phyloP scores from a whole-genome alignment of 371 early-diverging fungal species.

The Rhizopus sp. region DNA sequence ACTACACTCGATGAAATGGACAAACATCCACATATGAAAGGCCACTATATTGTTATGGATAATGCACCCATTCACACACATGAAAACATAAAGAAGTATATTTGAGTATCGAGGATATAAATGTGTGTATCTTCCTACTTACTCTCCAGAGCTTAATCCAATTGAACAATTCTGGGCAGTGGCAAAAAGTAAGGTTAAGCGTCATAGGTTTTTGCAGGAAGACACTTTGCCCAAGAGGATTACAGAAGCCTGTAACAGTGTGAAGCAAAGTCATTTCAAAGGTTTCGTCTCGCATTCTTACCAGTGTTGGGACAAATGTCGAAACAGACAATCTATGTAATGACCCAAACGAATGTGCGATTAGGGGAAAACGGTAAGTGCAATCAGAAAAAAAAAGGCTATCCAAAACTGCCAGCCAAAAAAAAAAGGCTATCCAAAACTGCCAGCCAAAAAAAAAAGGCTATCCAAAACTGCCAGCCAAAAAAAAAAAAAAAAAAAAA shows the following conservation, averaged over 20 bases:
- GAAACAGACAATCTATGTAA: too few species aligned
- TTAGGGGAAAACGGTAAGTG: constrained; percentile 11
- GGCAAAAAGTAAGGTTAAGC: constrained; percentile 16
- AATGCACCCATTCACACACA: constrained; percentile 13
- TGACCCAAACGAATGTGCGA: too few species aligned
- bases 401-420: constrained; percentile 9
- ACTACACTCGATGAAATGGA: not conserved
- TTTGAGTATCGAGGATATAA: constrained; percentile 12
- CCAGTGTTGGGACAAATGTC: constrained; percentile 20
- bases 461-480: too few species aligned
- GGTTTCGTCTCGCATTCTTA: constrained; percentile 20
- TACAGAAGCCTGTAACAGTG: constrained; percentile 17
- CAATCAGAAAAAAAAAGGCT: constrained; percentile 8
- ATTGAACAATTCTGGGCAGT: constrained; percentile 17
- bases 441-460: too few species aligned
- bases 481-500: too few species aligned
- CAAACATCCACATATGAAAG: not conserved
- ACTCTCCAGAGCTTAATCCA: constrained; percentile 17
- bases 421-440: constrained; percentile 4
- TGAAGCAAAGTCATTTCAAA: constrained; percentile 14
- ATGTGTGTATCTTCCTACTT: constrained; percentile 13
- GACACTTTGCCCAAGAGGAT: constrained; percentile 19
- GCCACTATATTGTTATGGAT: constrained; percentile 10
- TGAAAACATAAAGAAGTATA: constrained; percentile 13
- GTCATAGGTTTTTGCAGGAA: constrained; percentile 22